Percentiles rank a stretch among this genome's conserved stretches.
phyloP scores from a whole-genome alignment of 1,284 basidiomycete genomes.

The Moesziomyces aphidis region DNA sequence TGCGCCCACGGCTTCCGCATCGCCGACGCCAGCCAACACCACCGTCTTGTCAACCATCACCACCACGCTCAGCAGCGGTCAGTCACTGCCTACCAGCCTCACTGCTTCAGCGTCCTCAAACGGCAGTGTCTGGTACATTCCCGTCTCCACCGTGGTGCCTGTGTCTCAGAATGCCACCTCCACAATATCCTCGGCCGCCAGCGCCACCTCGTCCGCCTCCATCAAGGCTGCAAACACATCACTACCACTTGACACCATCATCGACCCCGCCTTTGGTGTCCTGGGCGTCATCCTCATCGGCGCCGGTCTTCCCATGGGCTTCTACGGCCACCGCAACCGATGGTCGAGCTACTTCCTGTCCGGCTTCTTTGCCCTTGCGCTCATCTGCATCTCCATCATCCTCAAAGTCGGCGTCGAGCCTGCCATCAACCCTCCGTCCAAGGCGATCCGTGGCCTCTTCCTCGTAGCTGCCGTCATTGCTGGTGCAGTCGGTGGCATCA shows the following conservation, averaged over 20 bases:
- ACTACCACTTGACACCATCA: constrained; percentile 62
- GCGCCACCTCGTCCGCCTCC: constrained; percentile 7
- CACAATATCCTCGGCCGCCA: constrained; percentile 6
- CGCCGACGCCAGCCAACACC: constrained; percentile 5
- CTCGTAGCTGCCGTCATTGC: constrained; percentile 83
- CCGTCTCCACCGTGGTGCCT: constrained; percentile 29
- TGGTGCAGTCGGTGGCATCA: constrained; percentile 82
- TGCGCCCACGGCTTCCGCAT: constrained; percentile 5
- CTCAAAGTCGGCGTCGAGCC: constrained; percentile 86
- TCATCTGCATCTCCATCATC: constrained; percentile 88
- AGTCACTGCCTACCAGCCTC: constrained; percentile 38
- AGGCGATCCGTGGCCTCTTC: constrained; percentile 86
- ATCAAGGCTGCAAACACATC: constrained; percentile 7
- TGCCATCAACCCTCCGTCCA: constrained; percentile 81
- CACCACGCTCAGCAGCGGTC: constrained; percentile 35
- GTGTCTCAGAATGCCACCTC: constrained; percentile 8
- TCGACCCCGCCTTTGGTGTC: constrained; percentile 89
- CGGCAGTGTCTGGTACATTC: constrained; percentile 39
- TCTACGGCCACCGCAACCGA: constrained; percentile 77
- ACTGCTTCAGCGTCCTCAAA: constrained; percentile 27
- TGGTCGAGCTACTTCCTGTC: constrained; percentile 70
- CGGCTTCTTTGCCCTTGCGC: constrained; percentile 85
- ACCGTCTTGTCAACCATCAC: constrained; percentile 35
- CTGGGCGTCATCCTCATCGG: constrained; percentile 88
- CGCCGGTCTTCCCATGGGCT: constrained; percentile 87